Evolutionary conservation across 371 early-diverging fungal genomes (phyloP), one percentile per base, ranked within the genome.

Genomic region (Mortierella sp.): DNA sequence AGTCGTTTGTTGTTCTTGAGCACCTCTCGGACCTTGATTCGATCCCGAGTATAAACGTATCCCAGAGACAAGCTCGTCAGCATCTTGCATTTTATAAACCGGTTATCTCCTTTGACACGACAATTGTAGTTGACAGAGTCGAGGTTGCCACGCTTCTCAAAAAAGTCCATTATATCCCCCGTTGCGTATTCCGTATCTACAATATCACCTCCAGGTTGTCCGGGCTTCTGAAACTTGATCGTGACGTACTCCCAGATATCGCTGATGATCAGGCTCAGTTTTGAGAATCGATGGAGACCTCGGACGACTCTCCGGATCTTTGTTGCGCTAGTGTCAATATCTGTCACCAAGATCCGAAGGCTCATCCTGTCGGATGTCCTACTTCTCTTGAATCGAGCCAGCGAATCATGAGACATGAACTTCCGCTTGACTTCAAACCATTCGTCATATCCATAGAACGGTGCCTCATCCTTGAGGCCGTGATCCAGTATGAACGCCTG

Each of bases 261-360:
- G 11, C 60, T 61, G 10, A 77, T 60, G 22, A 53, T 50, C 32
- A 79, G 43, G 4, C 47, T 24, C 4, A 79, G 55, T 38, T 79
- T 70, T 6, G 79, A 55, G 15, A 79, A 65, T 32, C 68, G 55
- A 69, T 79, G 70, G 0, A 79, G 52, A 10, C 79, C 79, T 53
- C 65, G 48, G 48, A 74, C 41, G n/a, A 58, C 55, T 1, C 21
- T 62, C 2, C 79, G 70, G 13, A 74, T 11, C 57, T 28, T 58
- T 7, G 24, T 33, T 3, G 45, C 40, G 0, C 62, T 74, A 22
- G 21, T 38, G 52, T 79, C 70, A 36, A 79, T 59, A 21, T 79
- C 73, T 7, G 67, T 67, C 2, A 73, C 74, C 4, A 55, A 28
- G 40, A 70, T 40, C 16, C 64, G 58, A 3, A 74, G 28, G 21